Evolutionary conservation across 2,329 filamentous ascomycete genomes (phyloP), one percentile per base, ranked within the genome.

Genomic region (Ophiocordyceps camponoti-floridani): DNA sequence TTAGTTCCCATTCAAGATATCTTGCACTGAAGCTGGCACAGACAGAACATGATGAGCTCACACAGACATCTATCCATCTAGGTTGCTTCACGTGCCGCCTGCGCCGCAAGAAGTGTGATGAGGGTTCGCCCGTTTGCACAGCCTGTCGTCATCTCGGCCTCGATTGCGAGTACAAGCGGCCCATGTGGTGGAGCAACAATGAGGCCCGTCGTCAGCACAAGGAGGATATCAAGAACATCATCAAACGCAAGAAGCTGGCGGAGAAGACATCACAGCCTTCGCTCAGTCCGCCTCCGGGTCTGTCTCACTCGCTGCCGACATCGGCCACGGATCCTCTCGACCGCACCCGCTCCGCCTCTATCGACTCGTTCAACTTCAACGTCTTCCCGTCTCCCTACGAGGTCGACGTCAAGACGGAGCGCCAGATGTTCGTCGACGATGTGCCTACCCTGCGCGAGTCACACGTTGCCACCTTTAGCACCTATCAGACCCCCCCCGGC

Each of bases 161-260:
- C 46, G 72, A 74, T 56, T 98, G 91, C 68, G 87, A 96, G 69
- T 98, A 96, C 69, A 94, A 94, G 72, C 73, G 88, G 58, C 91
- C 91, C 35, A 77, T 84, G 66, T 98, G 91, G 91, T 98, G 91
- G 91, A 84, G 82, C 65, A 95, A 91, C 70, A 83, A 84, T 57
- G 87, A 94, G 50, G 78, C 83, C 57, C 75, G 91, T 53, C 77
- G 82, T 54, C 68, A 79, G 46, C 86, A 95, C 62, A 98, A 96
- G 68, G 91, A 96, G 59, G 69, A 81, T 53, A 94, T 98, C 72
- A 98, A 98, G 73, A 82, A 83, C 64, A 85, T 89, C 63, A 96
- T 98, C 71, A 95, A 94, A 77, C 78, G 82, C 60, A 96, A 91
- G 60, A 96, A 96, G 75, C 73, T 93, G 53, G 79, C 80, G 26